Evolutionary conservation across 2,329 filamentous ascomycete genomes (phyloP).

Genomic region (Alternaria dauci): DNA sequence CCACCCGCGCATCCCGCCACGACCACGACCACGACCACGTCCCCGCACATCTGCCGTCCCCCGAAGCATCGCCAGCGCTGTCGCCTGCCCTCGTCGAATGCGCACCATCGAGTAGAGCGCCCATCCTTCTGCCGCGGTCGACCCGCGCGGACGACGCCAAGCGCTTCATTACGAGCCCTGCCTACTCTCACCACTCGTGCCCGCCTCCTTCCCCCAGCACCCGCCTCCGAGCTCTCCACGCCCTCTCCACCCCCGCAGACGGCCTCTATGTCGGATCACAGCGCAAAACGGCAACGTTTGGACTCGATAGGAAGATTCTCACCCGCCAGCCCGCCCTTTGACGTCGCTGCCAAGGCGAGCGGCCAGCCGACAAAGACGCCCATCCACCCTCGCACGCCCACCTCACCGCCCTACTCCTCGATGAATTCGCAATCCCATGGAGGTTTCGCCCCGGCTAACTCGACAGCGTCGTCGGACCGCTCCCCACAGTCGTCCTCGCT

Average conservation of each 20-base stretch:
- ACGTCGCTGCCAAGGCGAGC: conserved; percentile 50
- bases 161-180: conserved; percentile 35
- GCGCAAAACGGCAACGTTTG: conserved; percentile 52
- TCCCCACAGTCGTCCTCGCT: conserved; percentile 57
- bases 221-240: conserved; percentile 18
- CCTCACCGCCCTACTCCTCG: conserved; percentile 58
- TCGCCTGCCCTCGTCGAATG: conserved; percentile 36
- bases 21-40: neutral
- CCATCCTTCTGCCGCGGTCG: conserved; percentile 40
- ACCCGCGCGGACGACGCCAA: conserved; percentile 42
- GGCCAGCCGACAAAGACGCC: conserved; percentile 51
- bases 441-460: conserved; percentile 39
- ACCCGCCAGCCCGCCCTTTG: conserved; percentile 55
- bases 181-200: conserved; percentile 29
- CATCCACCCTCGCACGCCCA: conserved; percentile 58
- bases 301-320: conserved; percentile 54
- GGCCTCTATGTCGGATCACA: conserved; percentile 47
- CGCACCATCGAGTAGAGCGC: conserved; percentile 39
- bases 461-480: conserved; percentile 40
- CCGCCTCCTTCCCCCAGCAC: conserved; percentile 29
- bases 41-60: conserved; percentile 12
- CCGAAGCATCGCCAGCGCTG: conserved; percentile 6
- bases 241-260: conserved; percentile 13
- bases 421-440: conserved; percentile 55
- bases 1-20: conserved; percentile 15